Evolutionary conservation across 2,329 filamentous ascomycete species (phyloP), one percentile per base, ranked within the genome.

Genomic region (Colletotrichum cuscutae): DNA sequence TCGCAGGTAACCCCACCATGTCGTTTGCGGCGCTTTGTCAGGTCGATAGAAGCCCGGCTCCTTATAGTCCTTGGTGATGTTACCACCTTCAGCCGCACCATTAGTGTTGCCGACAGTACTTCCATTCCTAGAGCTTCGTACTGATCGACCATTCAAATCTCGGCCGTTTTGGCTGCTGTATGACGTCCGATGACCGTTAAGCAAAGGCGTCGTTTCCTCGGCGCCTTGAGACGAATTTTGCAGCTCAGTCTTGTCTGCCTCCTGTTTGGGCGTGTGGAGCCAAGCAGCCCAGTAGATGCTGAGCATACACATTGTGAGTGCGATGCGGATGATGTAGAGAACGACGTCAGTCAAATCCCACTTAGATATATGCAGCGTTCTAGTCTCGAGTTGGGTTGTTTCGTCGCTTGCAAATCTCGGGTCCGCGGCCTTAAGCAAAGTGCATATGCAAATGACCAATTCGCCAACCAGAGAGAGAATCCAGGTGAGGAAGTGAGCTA

Each of bases 1-100:
- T 75, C 93, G 92, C 73, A 98, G 86, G 81, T 99, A 99, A 80
- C 98, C 95, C 91, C 94, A 97, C 97, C 97, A 99, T 65, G 92
- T 97, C 76, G 94, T 95, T 77, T 94, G 93, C 3, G 95, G 95
- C 9, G 95, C 89, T 75, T 94, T 96, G 49, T 93, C 93, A 2
- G 95, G 95, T 77, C 96, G 93, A 81, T 97, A 97, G 87, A 97
- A 98, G 6, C 94, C 94, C 11, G 93, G 91, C 28, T 90, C 90
- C 57, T 68, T 68, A 64, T 90, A 89, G 71, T 94, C 92, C 74
- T 85, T 86, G 67, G 78, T 76, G 52, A 66, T 74, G 61, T 82
- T 78, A 53, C 80, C 81, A 42, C 84, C 84, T 76, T 87, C 87
- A 74, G 86, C 84, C 72, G 79, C 76, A 59, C 81, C 77, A 30